A percentile compares a stretch with the other conserved stretches of the same genome.
phyloP scores from a whole-genome alignment of 768 basidiomycete species.

The Holtermannia corniformis region DNA sequence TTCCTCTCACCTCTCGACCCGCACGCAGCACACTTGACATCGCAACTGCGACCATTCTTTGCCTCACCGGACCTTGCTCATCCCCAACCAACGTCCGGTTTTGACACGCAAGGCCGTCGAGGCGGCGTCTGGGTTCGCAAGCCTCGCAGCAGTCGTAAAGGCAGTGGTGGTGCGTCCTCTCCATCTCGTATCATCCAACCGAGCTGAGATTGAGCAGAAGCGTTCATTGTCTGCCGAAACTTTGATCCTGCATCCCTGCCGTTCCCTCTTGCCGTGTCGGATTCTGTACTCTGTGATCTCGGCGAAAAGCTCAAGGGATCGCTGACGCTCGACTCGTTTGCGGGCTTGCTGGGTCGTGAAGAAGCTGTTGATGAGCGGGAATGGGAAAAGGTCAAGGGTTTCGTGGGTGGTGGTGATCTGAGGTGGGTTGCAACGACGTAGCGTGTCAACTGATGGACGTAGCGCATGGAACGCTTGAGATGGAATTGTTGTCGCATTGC shows the following conservation, averaged over 20 bases:
- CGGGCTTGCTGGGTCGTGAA: slow-evolving; percentile 10
- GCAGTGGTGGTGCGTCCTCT: slow-evolving; percentile 42
- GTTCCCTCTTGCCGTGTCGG: slow-evolving; percentile 18
- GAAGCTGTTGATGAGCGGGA: slow-evolving; percentile 1
- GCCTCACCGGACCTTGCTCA: too few species aligned
- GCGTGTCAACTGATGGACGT: neutral
- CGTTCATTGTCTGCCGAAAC: slow-evolving; percentile 44
- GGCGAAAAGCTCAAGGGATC: slow-evolving; percentile 20
- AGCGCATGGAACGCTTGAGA: neutral
- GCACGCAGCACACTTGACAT: slow-evolving; percentile 39
- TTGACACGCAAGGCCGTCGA: slow-evolving; percentile 29
- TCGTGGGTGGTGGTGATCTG: slow-evolving; percentile 34
- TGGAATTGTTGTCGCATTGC: too few species aligned
- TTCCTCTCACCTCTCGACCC: slow-evolving; percentile 42
- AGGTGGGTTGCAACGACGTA: slow-evolving; percentile 17
- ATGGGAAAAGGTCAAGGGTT: slow-evolving; percentile 34
- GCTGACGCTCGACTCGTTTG: slow-evolving; percentile 30
- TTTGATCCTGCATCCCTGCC: slow-evolving; percentile 37
- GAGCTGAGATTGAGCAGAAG: slow-evolving; percentile 32
- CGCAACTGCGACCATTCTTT: slow-evolving; percentile 44
- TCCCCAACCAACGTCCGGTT: slow-evolving; percentile 23
- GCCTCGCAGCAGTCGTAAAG: slow-evolving; percentile 43
- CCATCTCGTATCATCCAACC: neutral
- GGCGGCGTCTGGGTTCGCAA: slow-evolving; percentile 45
- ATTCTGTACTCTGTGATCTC: slow-evolving; percentile 17